These are phyloP conservation scores for Ceratocystis albifundus DNA, from an alignment of 2,329 filamentous ascomycete species.

Conservation along the genomic window DNA sequence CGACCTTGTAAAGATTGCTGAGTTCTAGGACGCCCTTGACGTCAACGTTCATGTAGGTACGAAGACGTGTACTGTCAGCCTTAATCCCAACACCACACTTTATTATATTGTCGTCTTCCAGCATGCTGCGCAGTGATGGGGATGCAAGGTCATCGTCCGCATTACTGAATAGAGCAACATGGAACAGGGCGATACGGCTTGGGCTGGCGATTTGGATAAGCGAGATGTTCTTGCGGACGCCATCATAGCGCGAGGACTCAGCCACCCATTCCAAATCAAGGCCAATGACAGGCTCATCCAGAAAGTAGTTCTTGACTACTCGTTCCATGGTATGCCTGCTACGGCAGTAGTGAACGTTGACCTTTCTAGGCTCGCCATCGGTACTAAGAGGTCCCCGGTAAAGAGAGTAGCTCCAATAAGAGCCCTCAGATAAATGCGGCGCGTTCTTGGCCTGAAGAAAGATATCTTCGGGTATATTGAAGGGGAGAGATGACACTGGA, in stretches of 20 bases:
- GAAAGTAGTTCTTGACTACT: constrained; percentile 51
- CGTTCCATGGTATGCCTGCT: constrained; percentile 55
- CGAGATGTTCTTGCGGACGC: constrained; percentile 58
- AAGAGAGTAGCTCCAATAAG: constrained; percentile 57
- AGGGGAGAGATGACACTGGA: constrained; percentile 34
- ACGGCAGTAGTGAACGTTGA: constrained; percentile 68
- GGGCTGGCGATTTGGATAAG: constrained; percentile 73
- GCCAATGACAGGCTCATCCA: constrained; percentile 59
- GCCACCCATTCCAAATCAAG: constrained; percentile 81
- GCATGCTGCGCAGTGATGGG: constrained; percentile 56
- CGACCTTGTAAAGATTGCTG: constrained; percentile 67
- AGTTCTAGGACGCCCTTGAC: constrained; percentile 64
- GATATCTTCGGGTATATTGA: constrained; percentile 37
- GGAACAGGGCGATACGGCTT: constrained; percentile 67
- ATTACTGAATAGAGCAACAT: constrained; percentile 53
- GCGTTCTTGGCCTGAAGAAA: constrained; percentile 41
- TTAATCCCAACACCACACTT: constrained; percentile 71
- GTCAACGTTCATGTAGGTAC: constrained; percentile 52
- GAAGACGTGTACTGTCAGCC: constrained; percentile 57
- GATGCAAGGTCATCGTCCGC: constrained; percentile 48
- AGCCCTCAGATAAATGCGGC: constrained; percentile 35
- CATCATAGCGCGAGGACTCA: constrained; percentile 36
- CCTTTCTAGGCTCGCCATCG: constrained; percentile 38
- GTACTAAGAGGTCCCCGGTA: constrained; percentile 44
- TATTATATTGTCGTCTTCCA: constrained; percentile 56